A percentile compares a stretch with the other conserved stretches of the same genome.
Conservation (phyloP, 2,329 filamentous ascomycete genomes). For the Xylaria polymorpha region DNA sequence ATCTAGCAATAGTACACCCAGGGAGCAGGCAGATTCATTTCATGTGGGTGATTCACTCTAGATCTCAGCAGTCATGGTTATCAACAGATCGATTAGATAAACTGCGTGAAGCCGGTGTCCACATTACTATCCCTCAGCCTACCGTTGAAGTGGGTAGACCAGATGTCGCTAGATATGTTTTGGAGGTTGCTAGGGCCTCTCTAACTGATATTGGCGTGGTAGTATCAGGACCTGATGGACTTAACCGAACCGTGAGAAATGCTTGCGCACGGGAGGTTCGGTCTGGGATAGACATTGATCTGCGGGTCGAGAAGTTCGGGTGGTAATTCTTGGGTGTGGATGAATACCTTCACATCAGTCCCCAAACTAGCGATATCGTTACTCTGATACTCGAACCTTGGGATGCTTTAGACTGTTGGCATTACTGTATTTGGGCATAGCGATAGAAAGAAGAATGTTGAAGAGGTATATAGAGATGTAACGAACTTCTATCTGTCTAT, state of each 20-base stretch:
- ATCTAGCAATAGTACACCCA: constrained; percentile 52
- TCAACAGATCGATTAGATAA: constrained; percentile 61
- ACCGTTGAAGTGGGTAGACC: constrained; percentile 65
- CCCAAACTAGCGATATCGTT: neutral
- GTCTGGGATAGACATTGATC: constrained; percentile 60
- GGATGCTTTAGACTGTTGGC: neutral
- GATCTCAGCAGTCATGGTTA: constrained; percentile 65
- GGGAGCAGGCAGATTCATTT: constrained; percentile 58
- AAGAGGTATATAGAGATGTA: constrained; percentile 9
- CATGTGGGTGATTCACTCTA: constrained; percentile 69
- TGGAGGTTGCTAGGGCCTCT: constrained; percentile 50
- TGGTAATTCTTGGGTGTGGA: constrained; percentile 59
- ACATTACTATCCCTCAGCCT: constrained; percentile 65
- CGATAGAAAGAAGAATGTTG: constrained; percentile 7
- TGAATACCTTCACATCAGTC: neutral
- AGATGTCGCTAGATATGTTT: constrained; percentile 60
- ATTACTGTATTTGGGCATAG: constrained; percentile 1
- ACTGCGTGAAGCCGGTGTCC: constrained; percentile 60
- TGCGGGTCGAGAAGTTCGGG: constrained; percentile 75
- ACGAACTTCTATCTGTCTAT: constrained; percentile 12
- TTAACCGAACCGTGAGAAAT: constrained; percentile 71
- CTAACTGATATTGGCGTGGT: constrained; percentile 49
- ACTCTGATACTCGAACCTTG: neutral
- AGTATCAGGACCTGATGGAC: constrained; percentile 70
- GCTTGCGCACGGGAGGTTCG: constrained; percentile 62